Percentiles rank a stretch among this genome's conserved stretches.
Conservation (phyloP, 768 basidiomycete species). For the Naganishia randhawae region DNA sequence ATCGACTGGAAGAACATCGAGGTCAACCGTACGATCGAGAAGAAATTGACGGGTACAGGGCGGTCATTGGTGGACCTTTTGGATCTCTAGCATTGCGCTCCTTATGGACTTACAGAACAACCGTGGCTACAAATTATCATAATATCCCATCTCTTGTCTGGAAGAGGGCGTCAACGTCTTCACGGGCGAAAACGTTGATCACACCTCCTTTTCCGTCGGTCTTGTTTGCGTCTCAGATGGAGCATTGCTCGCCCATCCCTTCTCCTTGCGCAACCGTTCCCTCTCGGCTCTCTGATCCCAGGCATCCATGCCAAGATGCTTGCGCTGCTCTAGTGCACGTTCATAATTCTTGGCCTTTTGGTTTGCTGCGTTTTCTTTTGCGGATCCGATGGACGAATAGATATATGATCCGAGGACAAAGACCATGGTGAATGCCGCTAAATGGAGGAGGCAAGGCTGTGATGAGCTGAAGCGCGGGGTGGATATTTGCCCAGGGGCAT, state of each 20-base stretch:
- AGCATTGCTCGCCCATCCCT: slow-evolving; percentile 19
- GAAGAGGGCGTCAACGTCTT: not conserved
- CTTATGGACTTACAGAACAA: not conserved
- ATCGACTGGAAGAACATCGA: not conserved
- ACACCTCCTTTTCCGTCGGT: not conserved
- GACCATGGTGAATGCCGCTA: slow-evolving; percentile 42
- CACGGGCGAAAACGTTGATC: not conserved
- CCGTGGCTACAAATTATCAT: not conserved
- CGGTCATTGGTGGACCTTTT: not conserved
- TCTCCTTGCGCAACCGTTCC: slow-evolving; percentile 23
- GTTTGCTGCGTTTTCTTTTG: slow-evolving; percentile 31
- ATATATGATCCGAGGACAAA: slow-evolving; percentile 39
- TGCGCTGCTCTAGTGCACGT: slow-evolving; percentile 29
- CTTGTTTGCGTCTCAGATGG: not conserved
- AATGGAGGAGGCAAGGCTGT: not conserved
- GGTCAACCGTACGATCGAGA: not conserved
- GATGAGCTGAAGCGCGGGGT: not conserved
- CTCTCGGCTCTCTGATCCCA: slow-evolving; percentile 28
- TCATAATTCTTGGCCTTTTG: slow-evolving; percentile 30
- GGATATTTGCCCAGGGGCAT: not conserved
- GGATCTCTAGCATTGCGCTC: not conserved
- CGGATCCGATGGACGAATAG: slow-evolving; percentile 37
- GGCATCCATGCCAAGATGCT: slow-evolving; percentile 36
- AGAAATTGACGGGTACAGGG: not conserved
- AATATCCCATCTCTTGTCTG: not conserved